phyloP scores from a whole-genome alignment of 2,329 filamentous ascomycete genomes.

The Aureobasidium sp. region DNA sequence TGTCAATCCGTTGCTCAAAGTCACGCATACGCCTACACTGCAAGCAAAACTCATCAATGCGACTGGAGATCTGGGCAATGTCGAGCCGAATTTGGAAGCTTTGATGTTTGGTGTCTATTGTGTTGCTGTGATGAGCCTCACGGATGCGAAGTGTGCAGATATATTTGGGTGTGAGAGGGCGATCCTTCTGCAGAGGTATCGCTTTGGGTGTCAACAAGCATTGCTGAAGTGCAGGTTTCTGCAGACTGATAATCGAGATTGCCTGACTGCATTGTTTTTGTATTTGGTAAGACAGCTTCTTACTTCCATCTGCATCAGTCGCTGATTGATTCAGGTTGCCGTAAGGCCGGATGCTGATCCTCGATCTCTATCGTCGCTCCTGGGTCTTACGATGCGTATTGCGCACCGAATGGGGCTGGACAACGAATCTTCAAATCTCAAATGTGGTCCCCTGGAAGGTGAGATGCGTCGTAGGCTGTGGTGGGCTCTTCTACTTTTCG shows the following conservation, averaged over 20 bases:
- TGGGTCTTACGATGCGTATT: constrained; percentile 58
- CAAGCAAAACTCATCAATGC: constrained; percentile 58
- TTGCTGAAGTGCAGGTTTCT: constrained; percentile 36
- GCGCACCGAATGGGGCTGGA: constrained; percentile 63
- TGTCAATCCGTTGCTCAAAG: constrained; percentile 64
- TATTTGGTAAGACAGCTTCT: constrained; percentile 34
- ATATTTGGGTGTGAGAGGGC: constrained; percentile 30
- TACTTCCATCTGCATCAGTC: too few species aligned
- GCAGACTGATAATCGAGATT: constrained; percentile 33
- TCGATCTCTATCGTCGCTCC: constrained; percentile 50
- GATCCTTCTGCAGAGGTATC: constrained; percentile 33
- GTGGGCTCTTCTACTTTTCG: constrained; percentile 64
- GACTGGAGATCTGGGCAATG: constrained; percentile 43
- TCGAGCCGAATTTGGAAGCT: constrained; percentile 52
- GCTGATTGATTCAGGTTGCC: constrained; percentile 36
- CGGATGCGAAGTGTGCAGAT: constrained; percentile 42
- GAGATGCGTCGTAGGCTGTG: constrained; percentile 64
- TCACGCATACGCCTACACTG: constrained; percentile 62
- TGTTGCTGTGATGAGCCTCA: constrained; percentile 49
- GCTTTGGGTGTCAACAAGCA: constrained; percentile 39
- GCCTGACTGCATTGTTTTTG: constrained; percentile 44
- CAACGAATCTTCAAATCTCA: constrained; percentile 45
- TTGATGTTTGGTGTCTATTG: constrained; percentile 59
- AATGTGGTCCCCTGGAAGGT: constrained; percentile 45
- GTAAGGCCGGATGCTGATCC: constrained; percentile 53